Conservation (phyloP, 78 protist species). For the Reticulomyxa filosa region DNA sequence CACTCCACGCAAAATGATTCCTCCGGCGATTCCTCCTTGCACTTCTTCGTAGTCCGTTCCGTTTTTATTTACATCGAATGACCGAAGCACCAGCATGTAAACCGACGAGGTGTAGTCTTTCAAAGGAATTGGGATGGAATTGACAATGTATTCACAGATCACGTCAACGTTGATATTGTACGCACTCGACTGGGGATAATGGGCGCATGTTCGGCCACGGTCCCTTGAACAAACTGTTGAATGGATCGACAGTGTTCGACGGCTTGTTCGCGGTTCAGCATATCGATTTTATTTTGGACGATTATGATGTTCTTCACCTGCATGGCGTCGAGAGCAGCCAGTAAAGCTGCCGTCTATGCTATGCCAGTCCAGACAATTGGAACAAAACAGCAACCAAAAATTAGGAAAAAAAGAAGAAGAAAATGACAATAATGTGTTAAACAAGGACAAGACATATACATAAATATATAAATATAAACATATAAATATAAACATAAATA, state of each 20-base stretch:
- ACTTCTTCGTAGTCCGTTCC: conserved; percentile 73
- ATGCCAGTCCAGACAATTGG: no score
- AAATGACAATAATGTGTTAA: not conserved
- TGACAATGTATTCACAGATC: conserved; percentile 73
- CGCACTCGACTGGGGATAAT: conserved; percentile 98
- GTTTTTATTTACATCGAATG: conserved; percentile 99
- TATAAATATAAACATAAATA: no score
- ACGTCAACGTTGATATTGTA: conserved; percentile 91
- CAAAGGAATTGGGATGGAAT: conserved; percentile 78
- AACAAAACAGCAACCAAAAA: no score
- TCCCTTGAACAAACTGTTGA: conserved; percentile 69
- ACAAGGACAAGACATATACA: not conserved
- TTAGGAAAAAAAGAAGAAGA: not conserved
- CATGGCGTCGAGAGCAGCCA: conserved; percentile 99
- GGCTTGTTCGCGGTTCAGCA: conserved; percentile 70
- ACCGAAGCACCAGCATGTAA: conserved; percentile 91
- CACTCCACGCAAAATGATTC: conserved; percentile 89
- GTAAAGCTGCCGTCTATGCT: conserved; percentile 84
- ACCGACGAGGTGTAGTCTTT: conserved; percentile 82
- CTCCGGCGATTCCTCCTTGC: conserved; percentile 99
- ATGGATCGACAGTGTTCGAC: conserved; percentile 63
- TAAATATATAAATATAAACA: no score
- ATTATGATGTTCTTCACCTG: conserved; percentile 79
- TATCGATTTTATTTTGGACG: conserved; percentile 99
- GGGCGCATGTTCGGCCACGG: conserved; percentile 89